phyloP scores from a whole-genome alignment of 2,329 filamentous ascomycete genomes.

The Alternaria metachromatica region DNA sequence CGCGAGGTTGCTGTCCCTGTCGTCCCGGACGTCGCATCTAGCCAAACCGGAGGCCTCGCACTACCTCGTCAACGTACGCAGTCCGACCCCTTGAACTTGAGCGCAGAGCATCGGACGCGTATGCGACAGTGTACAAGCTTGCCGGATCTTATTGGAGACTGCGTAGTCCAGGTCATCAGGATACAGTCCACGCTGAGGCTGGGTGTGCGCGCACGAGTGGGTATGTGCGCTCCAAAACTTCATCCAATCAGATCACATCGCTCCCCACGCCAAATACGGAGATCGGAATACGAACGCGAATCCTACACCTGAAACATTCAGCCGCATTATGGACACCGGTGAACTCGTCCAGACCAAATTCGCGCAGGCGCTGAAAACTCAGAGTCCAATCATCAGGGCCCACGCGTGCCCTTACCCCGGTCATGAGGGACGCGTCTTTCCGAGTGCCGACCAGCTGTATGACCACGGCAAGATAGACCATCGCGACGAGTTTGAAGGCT shows the following conservation, averaged over 20 bases:
- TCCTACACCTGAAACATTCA: not conserved
- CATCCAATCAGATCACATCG: not conserved
- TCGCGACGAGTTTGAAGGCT: constrained; percentile 21
- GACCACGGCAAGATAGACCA: constrained; percentile 40
- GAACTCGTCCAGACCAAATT: constrained; percentile 35
- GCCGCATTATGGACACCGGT: constrained; percentile 25
- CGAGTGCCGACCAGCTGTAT: constrained; percentile 30
- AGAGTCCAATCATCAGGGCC: constrained; percentile 25
- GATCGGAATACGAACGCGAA: not conserved
- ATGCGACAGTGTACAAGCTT: not conserved
- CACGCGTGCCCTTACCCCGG: constrained; percentile 41
- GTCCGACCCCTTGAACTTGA: not conserved
- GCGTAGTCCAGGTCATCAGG: not conserved
- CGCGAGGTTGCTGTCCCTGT: not conserved
- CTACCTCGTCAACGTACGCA: not conserved
- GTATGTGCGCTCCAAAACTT: not conserved
- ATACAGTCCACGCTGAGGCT: not conserved
- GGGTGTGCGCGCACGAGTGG: not conserved
- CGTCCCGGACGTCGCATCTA: not conserved
- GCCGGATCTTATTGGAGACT: not conserved
- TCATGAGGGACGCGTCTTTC: constrained; percentile 39
- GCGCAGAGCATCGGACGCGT: not conserved
- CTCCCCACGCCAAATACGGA: not conserved
- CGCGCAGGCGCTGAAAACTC: constrained; percentile 33
- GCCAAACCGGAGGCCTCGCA: not conserved